Evolutionary conservation across 75 land plant genomes (phyloP).

Genomic region (Gnetum montanum): DNA sequence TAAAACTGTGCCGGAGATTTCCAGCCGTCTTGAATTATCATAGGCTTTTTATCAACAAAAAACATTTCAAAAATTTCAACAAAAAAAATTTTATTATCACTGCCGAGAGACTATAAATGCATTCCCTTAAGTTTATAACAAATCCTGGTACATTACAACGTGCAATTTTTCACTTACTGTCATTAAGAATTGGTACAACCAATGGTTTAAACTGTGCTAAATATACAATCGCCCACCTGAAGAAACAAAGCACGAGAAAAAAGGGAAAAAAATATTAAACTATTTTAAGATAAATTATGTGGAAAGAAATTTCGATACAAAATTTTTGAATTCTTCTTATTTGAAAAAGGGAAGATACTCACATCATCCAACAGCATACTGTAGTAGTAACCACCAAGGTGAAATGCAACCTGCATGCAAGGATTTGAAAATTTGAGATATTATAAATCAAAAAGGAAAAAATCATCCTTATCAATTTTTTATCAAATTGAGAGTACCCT

Average conservation of each 20-base stretch:
- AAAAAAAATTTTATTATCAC: too few species aligned
- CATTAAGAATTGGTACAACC: slow-evolving; percentile 1
- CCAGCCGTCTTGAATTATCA: too few species aligned
- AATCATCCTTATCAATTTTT: too few species aligned
- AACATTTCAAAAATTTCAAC: too few species aligned
- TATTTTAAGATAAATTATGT: background rate
- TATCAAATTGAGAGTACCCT: too few species aligned
- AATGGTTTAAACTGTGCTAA: slow-evolving; percentile 10
- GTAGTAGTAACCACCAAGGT: slow-evolving; percentile 54
- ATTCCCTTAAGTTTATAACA: slow-evolving; percentile 2
- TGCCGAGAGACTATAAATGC: too few species aligned
- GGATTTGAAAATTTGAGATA: too few species aligned
- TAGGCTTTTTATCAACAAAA: too few species aligned
- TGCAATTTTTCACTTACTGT: slow-evolving; percentile 4
- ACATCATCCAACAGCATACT: slow-evolving; percentile 79
- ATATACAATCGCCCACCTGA: slow-evolving; percentile 12
- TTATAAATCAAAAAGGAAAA: too few species aligned
- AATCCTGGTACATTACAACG: background rate
- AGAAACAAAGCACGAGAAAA: background rate
- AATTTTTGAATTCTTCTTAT: background rate
- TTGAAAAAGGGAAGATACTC: slow-evolving; percentile 13
- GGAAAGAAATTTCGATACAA: background rate
- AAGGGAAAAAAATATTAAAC: background rate
- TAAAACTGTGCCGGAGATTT: too few species aligned
- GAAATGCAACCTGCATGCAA: slow-evolving; percentile 60